Evolutionary conservation across 306 rosid genomes (phyloP), one percentile per base, ranked within the genome.

Genomic region (Cucurbita pepo): DNA sequence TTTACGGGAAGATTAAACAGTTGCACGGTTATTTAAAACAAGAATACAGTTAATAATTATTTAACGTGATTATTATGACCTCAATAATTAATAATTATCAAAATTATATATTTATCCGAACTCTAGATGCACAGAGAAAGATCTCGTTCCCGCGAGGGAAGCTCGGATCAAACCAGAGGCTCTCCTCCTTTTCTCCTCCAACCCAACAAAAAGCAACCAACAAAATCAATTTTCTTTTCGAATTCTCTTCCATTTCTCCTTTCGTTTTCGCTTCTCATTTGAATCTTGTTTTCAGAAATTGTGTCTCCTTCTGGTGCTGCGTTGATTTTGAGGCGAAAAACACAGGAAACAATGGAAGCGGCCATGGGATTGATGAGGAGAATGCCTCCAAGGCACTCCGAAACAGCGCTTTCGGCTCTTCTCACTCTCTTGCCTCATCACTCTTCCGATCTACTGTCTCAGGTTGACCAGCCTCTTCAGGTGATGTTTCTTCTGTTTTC

Each of bases 381-480:
- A 82, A 85, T 90, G 67, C 97, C 97, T 16, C 97, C 98, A 4
- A 90, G 85, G 79, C 96, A 86, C 83, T 87, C 87, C n/a, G 96
- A 94, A 54, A 85, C 97, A 0, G 92, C 96, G 61, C 97, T 90
- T 58, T 90, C 98, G 4, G 97, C 98, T 16, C 98, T 88, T 81
- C 95, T 94, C 73, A 83, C 87, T 62, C 97, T 94, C 36, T 77
- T 94, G 73, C 98, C 98, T 9, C 88, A 87, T 37, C 88, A 90
- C 78, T 94, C 97, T 57, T 83, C 98, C 80, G 96, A 94, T 90
- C 97, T 94, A 79, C 94, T 90, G 54, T 87, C 98, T 52, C 98
- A 94, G 83, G 91, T 94, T 79, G 98, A 94, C 76, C 98, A 94
- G 78, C 98, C 98, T 18, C 97, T 94, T n/a, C 98, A 88, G 98